Evolutionary conservation across 2,329 filamentous ascomycete genomes (phyloP), one percentile per base, ranked within the genome.

Genomic region (Nemania sp.): DNA sequence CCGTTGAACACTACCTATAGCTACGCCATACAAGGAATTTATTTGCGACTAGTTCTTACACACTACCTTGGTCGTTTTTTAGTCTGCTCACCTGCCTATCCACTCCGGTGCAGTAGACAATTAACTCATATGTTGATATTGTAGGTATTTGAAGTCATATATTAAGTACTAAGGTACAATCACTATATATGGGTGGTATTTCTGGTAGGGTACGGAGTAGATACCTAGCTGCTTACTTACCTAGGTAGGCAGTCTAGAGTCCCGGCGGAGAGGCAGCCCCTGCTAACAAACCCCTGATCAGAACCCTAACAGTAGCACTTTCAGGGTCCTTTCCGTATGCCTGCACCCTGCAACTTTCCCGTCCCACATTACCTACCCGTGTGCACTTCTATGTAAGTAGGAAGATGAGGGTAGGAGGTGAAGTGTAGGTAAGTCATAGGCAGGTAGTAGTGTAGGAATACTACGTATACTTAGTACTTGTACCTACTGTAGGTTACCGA

Each of bases 281-380:
- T 67, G 64, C 43, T 52, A 11, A 15, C 20, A 13, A 41, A 67
- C 67, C 67, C 67, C 62, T 62, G 61, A 45, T 27, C 24, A 65
- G 62, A 57, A 65, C 55, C 66, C 51, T 60, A 45, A 32, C 27
- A 63, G 54, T 49, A 55, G 24, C 64, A 49, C 47, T 62, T 62
- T 62, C 66, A 69, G 58, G 67, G 59, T 63, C 49, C 58, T 60
- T 69, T 61, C 62, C 66, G 52, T 68, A 54, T 68, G 58, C 59
- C 41, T 55, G 47, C 49, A 61, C 53, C 63, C 56, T 63, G 51
- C 57, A 32, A 45, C 53, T 41, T 27, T 47, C 20, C 45, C 47
- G 32, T 55, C 41, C 43, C 56, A 38, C 38, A 26, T 27, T 38
- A 22, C 43, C 61, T 38, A 22, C 43, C 61, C 43, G 22, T 57